These are phyloP conservation scores for Isabelozyma gotoi DNA, from an alignment of 805 yeast genomes.

Conservation along the genomic window DNA sequence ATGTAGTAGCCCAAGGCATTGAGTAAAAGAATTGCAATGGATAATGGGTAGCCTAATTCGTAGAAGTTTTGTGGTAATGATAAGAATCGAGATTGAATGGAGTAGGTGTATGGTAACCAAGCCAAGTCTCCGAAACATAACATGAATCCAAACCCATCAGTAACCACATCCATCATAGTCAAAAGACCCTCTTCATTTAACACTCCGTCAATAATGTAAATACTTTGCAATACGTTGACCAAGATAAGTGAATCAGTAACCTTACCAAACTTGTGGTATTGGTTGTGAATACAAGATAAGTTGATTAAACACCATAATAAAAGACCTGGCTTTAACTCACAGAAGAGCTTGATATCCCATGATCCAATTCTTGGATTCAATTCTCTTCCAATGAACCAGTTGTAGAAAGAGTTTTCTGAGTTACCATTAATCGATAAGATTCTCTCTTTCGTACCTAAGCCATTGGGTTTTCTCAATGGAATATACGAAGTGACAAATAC, in stretches of 20 bases:
- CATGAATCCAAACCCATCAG: slow-evolving; percentile 98
- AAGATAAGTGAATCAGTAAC: slow-evolving; percentile 72
- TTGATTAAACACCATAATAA: slow-evolving; percentile 81
- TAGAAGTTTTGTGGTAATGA: slow-evolving; percentile 55
- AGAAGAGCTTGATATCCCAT: slow-evolving; percentile 86
- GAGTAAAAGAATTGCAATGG: slow-evolving; percentile 42
- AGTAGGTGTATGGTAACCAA: slow-evolving; percentile 88
- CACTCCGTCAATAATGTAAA: slow-evolving; percentile 89
- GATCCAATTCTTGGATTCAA: slow-evolving; percentile 85
- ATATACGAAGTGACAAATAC: slow-evolving; percentile 70
- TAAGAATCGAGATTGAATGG: slow-evolving; percentile 81
- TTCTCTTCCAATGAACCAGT: slow-evolving; percentile 97
- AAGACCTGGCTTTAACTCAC: slow-evolving; percentile 95
- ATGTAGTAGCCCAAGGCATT: slow-evolving; percentile 71
- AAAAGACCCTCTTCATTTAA: slow-evolving; percentile 85
- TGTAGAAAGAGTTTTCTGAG: slow-evolving; percentile 70
- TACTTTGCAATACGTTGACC: slow-evolving; percentile 68
- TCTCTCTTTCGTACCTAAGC: slow-evolving; percentile 57
- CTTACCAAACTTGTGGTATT: slow-evolving; percentile 58
- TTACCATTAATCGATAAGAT: slow-evolving; percentile 87
- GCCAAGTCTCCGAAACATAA: slow-evolving; percentile 91
- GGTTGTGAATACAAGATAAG: slow-evolving; percentile 77
- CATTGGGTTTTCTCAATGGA: slow-evolving; percentile 53
- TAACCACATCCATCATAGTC: slow-evolving; percentile 93
- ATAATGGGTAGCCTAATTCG: slow-evolving; percentile 45